Evolutionary conservation across 192 early-diverging fungal species (phyloP).

Genomic region (Umbelopsis sp.): DNA sequence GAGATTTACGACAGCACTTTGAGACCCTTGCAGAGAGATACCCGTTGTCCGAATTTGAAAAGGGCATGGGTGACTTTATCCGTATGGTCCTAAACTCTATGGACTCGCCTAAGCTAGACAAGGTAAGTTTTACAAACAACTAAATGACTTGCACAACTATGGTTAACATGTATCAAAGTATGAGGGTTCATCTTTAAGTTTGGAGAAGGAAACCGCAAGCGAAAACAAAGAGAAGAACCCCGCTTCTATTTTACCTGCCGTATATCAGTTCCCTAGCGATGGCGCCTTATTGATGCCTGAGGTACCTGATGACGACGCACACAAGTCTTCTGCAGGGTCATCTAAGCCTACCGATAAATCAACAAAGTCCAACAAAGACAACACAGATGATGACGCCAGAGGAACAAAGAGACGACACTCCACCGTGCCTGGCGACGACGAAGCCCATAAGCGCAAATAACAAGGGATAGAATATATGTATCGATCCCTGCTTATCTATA

Average conservation of each 20-base stretch:
- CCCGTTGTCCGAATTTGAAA: slow-evolving; percentile 50
- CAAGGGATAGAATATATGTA: background rate
- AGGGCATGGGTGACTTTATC: slow-evolving; percentile 54
- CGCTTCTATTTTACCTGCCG: slow-evolving; percentile 33
- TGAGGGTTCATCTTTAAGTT: background rate
- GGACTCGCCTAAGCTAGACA: slow-evolving; percentile 47
- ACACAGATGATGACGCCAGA: background rate
- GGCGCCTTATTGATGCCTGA: slow-evolving; percentile 57
- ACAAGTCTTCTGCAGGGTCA: too few species aligned
- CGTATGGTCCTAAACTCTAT: slow-evolving; percentile 47
- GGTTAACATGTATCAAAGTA: background rate
- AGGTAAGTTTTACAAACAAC: slow-evolving; percentile 32
- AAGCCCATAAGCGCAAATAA: slow-evolving; percentile 13
- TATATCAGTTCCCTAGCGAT: slow-evolving; percentile 52
- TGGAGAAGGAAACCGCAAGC: background rate
- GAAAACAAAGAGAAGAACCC: slow-evolving; percentile 31
- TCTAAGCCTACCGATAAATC: background rate
- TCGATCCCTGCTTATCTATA: background rate
- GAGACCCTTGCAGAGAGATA: slow-evolving; percentile 42
- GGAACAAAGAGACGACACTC: slow-evolving; percentile 10
- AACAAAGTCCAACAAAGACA: background rate
- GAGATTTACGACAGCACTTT: slow-evolving; percentile 44
- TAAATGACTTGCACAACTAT: background rate
- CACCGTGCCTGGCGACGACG: background rate
- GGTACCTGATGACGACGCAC: slow-evolving; percentile 46